Evolutionary conservation across 768 basidiomycete genomes (phyloP).

Genomic region (Tricholoma matsutake): DNA sequence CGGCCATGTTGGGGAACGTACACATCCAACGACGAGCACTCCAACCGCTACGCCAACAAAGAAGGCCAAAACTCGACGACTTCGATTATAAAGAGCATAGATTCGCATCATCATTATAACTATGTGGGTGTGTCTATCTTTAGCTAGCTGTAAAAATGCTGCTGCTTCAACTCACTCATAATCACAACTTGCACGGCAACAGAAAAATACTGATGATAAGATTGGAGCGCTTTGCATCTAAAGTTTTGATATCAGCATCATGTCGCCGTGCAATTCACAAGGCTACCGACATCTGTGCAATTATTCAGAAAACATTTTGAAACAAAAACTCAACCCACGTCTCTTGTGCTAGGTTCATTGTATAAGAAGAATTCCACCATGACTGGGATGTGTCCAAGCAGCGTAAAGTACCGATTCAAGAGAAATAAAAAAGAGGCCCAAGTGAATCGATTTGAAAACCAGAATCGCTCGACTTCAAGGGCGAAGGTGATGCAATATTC

Average conservation of each 20-base stretch:
- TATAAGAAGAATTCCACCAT: conserved; percentile 32
- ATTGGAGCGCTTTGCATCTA: conserved; percentile 31
- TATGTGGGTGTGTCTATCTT: not conserved
- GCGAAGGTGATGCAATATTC: conserved; percentile 46
- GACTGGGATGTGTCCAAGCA: conserved; percentile 37
- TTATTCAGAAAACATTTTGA: not conserved
- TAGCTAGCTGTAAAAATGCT: not conserved
- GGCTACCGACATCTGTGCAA: not conserved
- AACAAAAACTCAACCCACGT: not conserved
- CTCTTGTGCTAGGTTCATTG: not conserved
- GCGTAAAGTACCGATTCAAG: conserved; percentile 38
- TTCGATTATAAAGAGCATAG: conserved; percentile 41
- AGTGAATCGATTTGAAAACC: conserved; percentile 28
- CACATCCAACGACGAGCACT: conserved; percentile 28
- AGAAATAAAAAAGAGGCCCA: conserved; percentile 38
- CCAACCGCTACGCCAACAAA: conserved; percentile 22
- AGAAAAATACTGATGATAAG: conserved; percentile 35
- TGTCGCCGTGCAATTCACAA: not conserved
- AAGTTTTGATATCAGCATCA: not conserved
- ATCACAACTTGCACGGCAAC: conserved; percentile 32
- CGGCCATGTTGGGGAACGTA: conserved; percentile 16
- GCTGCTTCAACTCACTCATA: conserved; percentile 24
- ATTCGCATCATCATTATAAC: conserved; percentile 40
- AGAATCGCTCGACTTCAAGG: conserved; percentile 41
- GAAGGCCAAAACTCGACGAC: conserved; percentile 24